Base-by-base conservation (phyloP, 2,329 filamentous ascomycete species). In the Periconia sp. region DNA sequence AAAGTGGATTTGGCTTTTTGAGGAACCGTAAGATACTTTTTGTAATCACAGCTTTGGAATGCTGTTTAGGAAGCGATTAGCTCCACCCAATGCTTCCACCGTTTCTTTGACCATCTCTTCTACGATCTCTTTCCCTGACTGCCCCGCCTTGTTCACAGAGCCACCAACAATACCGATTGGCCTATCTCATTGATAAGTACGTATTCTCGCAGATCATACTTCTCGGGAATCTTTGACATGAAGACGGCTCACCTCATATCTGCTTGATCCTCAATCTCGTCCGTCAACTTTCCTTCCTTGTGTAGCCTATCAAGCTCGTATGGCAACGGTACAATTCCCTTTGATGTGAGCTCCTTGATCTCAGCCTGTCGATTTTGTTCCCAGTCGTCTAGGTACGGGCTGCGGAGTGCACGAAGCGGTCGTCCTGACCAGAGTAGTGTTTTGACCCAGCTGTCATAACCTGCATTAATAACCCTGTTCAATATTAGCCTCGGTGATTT, bases 121-220 rank as follows among this genome's bases (percentile, higher is more conserved):
- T 1, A 64, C 52, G 37, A 64, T 62, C 15, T 62, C 57, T 1
- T 25, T 48, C 1, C 57, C 60, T 1, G 50, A 43, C 39, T 64
- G 59, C 3, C 46, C 43, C 15, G 44, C 24, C 28, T 62, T 61
- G 24, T 57, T 61, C 4, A 63, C 52, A 9, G 48, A 47, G 7
- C 54, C 59, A n/a, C 46, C 57, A 5, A 63, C 59, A 19, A 62
- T 54, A 21, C 60, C 59, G 33, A 61, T 58, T 7, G 58, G 57
- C 24, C 53, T 57, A 18, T 32, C 10, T 7, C 23, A 25, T 12
- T 8, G 12, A 25, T 25, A 8, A 8, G 7, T 25, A 12, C 7
- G 23, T 25, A 18, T 4, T 9, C n/a, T 16, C 15, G 7, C 30
- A 13, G 5, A 11, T 32, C 16, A 17, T 12, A 9, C 15, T 17